Conservation (phyloP, 768 basidiomycete genomes). For the Lepiota subincarnata region DNA sequence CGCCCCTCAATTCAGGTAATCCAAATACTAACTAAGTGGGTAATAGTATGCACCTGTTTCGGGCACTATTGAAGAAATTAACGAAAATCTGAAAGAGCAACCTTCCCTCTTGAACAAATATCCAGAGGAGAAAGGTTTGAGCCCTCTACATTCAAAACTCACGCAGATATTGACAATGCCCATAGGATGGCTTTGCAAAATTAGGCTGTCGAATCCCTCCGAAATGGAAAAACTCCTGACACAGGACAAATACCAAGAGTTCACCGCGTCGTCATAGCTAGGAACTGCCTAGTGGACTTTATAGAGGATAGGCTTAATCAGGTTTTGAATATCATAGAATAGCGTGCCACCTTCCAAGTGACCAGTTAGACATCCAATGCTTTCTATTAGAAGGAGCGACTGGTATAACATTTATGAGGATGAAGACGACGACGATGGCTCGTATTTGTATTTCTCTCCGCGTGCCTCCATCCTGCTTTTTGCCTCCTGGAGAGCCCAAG, state of each 20-base stretch:
- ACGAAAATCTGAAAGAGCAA: constrained; percentile 57
- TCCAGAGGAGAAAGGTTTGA: constrained; percentile 75
- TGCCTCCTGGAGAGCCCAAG: constrained; percentile 89
- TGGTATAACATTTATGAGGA: constrained; percentile 17
- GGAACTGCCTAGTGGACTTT: not conserved
- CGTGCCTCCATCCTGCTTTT: constrained; percentile 88
- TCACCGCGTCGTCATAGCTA: constrained; percentile 28
- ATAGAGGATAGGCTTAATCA: not conserved
- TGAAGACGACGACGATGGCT: constrained; percentile 40
- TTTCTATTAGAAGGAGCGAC: constrained; percentile 5
- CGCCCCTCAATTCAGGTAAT: not conserved
- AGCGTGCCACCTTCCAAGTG: not conserved
- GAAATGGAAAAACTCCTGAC: constrained; percentile 80
- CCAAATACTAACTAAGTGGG: constrained; percentile 11
- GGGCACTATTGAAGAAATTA: constrained; percentile 77
- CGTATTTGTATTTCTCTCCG: constrained; percentile 87
- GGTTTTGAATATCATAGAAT: not conserved
- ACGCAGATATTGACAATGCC: not conserved
- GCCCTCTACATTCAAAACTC: not conserved
- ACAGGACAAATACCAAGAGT: constrained; percentile 64
- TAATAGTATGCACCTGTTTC: constrained; percentile 88
- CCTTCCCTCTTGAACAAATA: constrained; percentile 88
- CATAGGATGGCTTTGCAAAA: constrained; percentile 94
- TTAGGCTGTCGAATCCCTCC: constrained; percentile 69
- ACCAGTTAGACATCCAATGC: not conserved